Conservation (phyloP, 192 early-diverging fungal genomes). For the Linnemannia elongata region DNA sequence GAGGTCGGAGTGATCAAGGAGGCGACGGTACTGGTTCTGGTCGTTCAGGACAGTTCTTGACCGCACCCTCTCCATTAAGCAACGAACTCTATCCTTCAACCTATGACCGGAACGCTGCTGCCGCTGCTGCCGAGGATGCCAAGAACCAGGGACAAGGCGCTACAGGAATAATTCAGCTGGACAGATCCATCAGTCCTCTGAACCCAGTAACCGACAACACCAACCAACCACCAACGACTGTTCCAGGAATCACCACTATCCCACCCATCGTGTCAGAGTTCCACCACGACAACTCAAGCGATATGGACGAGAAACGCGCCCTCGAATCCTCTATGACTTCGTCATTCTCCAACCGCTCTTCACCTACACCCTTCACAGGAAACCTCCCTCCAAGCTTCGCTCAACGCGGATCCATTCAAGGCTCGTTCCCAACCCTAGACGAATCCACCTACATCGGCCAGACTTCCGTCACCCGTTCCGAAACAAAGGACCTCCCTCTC, state of each 20-base stretch:
- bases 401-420: slow-evolving; percentile 9
- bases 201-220: neutral
- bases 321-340: neutral
- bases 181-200: neutral
- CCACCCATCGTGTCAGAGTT: neutral
- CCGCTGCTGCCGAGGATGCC: slow-evolving; percentile 23
- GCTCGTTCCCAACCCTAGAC: slow-evolving; percentile 22
- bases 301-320: neutral
- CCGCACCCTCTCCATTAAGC: neutral
- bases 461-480: slow-evolving; percentile 32
- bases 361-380: neutral
- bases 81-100: slow-evolving; percentile 21
- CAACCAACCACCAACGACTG: neutral
- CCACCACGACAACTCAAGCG: neutral
- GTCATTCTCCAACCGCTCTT: neutral
- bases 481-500: slow-evolving; percentile 42
- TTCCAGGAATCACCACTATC: neutral
- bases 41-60: neutral
- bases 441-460: slow-evolving; percentile 44
- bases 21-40: neutral
- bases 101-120: slow-evolving; percentile 40
- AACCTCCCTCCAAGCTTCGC: neutral
- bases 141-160: neutral
- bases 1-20: neutral
- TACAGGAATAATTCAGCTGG: neutral